Evolutionary conservation across 75 land plant genomes (phyloP).

Genomic region (Pseudotsuga menziesii): DNA sequence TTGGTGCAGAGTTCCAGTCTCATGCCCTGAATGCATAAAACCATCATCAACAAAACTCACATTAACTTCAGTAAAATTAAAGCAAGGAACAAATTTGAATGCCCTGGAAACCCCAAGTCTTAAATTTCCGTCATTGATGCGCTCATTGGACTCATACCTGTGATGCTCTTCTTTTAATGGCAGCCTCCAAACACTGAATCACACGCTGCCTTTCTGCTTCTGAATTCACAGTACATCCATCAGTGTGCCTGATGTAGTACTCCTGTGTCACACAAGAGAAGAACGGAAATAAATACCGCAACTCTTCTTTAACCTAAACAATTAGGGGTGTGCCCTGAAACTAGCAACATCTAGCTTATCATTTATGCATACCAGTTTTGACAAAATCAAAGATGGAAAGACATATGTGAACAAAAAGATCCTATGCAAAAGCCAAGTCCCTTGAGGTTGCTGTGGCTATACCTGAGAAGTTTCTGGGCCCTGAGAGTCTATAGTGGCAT

Average conservation of each 20-base stretch:
- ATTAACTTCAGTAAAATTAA: neutral
- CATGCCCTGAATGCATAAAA: constrained; percentile 52
- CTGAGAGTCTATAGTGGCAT: constrained; percentile 63
- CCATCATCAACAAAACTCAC: too few species aligned
- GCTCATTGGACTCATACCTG: constrained; percentile 39
- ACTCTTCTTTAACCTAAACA: too few species aligned
- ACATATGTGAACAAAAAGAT: too few species aligned
- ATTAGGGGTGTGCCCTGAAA: too few species aligned
- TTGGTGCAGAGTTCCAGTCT: constrained; percentile 65
- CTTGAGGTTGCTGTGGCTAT: neutral
- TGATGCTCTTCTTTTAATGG: constrained; percentile 73
- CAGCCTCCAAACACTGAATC: constrained; percentile 79
- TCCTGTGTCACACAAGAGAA: constrained; percentile 39
- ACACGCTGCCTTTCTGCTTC: constrained; percentile 74
- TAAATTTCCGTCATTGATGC: neutral
- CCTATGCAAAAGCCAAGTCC: too few species aligned
- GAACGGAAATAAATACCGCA: too few species aligned
- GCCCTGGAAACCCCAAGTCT: too few species aligned
- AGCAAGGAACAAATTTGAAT: neutral
- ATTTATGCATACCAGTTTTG: too few species aligned
- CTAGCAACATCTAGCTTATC: too few species aligned
- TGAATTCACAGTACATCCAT: constrained; percentile 72
- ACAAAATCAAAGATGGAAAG: too few species aligned
- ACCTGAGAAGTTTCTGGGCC: constrained; percentile 61
- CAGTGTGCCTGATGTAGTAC: constrained; percentile 74